Percentiles rank a stretch among this genome's conserved stretches.
phyloP scores from a whole-genome alignment of 192 early-diverging fungal species.

The Coemansia umbellata region DNA sequence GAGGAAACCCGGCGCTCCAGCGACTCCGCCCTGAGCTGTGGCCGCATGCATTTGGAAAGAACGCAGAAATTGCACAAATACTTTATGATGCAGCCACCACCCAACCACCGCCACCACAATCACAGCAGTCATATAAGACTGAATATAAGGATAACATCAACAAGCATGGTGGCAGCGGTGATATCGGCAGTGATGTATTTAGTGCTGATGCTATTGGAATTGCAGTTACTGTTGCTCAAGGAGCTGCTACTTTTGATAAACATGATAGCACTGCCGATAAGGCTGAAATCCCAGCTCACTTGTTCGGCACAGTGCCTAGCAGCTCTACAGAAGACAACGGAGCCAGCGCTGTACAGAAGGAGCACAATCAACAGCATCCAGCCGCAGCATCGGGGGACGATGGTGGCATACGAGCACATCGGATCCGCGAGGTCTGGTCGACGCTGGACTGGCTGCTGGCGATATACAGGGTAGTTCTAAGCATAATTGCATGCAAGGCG shows the following conservation, averaged over 20 bases:
- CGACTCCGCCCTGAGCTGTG: conserved; percentile 46
- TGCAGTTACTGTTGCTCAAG: no score
- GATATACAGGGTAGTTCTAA: conserved; percentile 28
- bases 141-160: no score
- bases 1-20: conserved; percentile 28
- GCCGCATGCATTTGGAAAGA: conserved; percentile 25
- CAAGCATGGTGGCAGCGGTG: not conserved
- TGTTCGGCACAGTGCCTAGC: no score
- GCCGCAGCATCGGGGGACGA: not conserved
- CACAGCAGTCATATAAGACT: not conserved
- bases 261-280: no score
- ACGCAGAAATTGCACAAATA: not conserved
- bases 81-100: not conserved
- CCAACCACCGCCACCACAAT: not conserved
- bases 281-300: no score
- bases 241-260: no score
- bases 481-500: conserved; percentile 33
- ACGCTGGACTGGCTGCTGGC: conserved; percentile 44
- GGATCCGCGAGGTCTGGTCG: conserved; percentile 28
- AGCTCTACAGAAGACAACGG: not conserved
- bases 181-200: no score
- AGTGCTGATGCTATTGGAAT: no score
- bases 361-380: not conserved
- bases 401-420: not conserved
- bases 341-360: not conserved